Evolutionary conservation across 352 stramenopile genomes (phyloP), one percentile per base, ranked within the genome.

Genomic region (Sclerospora graminicola): DNA sequence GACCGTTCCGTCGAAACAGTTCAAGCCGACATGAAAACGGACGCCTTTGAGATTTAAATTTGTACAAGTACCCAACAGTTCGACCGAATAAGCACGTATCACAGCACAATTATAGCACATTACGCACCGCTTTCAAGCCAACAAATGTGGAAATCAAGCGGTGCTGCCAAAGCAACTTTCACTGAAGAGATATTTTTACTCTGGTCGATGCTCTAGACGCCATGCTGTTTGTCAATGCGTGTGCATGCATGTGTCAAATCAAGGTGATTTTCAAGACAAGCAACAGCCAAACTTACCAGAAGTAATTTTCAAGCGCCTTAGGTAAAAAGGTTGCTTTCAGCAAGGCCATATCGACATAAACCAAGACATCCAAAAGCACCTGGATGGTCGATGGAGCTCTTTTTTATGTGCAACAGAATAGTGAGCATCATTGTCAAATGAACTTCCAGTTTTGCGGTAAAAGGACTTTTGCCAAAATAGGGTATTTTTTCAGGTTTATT

Each of bases 331-430:
- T 56, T n/a, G 68, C 62, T 36, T 57, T 69, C 6, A 91, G 42
- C 21, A 61, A 40, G 15, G 46, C 48, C 76, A 89, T 87, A 16
- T 86, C 74, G 14, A 56, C 45, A 42, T 60, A 66, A 1, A 82
- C 43, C n/a, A 91, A 44, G 3, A 81, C 56, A n/a, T 91, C 76
- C 2, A 88, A 44, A n/a, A 91, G 60, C 5, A 66, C 50, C 34
- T 91, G 64, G 16, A 91, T 72, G 4, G 67, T 86, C 19, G 74
- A 76, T 4, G 63, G n/a, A n/a, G n/a, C n/a, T n/a, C n/a, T n/a
- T n/a, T n/a, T n/a, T n/a, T n/a, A n/a, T n/a, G n/a, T n/a, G n/a
- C n/a, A n/a, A n/a, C n/a, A n/a, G n/a, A n/a, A n/a, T n/a, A n/a
- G n/a, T n/a, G n/a, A n/a, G n/a, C n/a, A n/a, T n/a, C n/a, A n/a